phyloP scores from a whole-genome alignment of 23 red algal species.

The Gracilaria caudata region DNA sequence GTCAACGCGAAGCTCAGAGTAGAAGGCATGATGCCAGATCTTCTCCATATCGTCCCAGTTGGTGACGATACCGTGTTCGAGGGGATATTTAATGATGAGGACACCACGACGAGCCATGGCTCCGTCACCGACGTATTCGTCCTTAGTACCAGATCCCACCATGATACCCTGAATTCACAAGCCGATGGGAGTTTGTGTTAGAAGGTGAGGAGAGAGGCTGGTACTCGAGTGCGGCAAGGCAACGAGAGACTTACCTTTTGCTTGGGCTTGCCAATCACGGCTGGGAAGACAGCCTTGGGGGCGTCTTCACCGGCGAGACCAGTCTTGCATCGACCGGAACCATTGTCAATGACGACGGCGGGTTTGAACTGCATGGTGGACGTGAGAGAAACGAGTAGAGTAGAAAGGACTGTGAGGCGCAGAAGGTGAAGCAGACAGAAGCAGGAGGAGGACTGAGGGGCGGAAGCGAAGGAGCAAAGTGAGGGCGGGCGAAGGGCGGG shows the following conservation, averaged over 20 bases:
- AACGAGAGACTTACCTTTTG: conserved; percentile 72
- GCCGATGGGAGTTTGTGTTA: not conserved
- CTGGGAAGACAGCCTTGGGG: conserved; percentile 96
- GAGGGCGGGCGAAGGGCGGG: not conserved
- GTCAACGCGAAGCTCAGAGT: conserved; percentile 94
- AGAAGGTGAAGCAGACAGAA: not conserved
- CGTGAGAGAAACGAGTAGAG: not conserved
- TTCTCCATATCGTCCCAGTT: conserved; percentile 99
- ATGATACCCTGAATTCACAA: conserved; percentile 73
- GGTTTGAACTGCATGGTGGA: conserved; percentile 67
- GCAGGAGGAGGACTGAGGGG: not conserved
- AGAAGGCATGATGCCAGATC: conserved; percentile 99
- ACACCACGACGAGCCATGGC: conserved; percentile 97
- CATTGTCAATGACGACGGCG: conserved; percentile 99
- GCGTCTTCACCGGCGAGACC: conserved; percentile 98
- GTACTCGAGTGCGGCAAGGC: no score
- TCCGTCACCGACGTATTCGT: conserved; percentile 96
- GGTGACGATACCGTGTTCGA: conserved; percentile 99
- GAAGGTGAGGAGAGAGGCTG: not conserved
- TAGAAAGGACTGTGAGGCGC: not conserved
- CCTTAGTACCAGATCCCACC: conserved; percentile 98
- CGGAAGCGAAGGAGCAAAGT: not conserved
- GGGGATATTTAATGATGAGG: conserved; percentile 97
- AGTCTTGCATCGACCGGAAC: conserved; percentile 97
- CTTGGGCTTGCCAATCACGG: conserved; percentile 94